Percentiles rank a stretch among this genome's conserved stretches.
phyloP scores from a whole-genome alignment of 2,329 filamentous ascomycete species.

The Plectosphaerella plurivora region DNA sequence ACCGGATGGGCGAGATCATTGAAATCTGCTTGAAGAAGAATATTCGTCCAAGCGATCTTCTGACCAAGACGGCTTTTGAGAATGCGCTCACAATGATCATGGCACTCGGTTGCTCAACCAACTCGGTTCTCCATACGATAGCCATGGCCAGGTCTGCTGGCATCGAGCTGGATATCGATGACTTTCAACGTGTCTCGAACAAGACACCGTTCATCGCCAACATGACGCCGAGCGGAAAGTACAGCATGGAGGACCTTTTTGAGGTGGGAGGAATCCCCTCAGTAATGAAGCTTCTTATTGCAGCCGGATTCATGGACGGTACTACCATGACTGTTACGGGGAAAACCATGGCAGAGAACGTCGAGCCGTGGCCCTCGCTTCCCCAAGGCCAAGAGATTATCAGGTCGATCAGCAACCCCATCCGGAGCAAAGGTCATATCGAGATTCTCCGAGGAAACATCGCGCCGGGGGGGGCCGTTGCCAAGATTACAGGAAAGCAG shows the following conservation, averaged over 20 bases:
- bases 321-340: slow-evolving; percentile 77
- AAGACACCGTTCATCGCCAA: slow-evolving; percentile 84
- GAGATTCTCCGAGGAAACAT: slow-evolving; percentile 85
- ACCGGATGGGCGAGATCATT: slow-evolving; percentile 75
- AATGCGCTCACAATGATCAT: slow-evolving; percentile 89
- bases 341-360: slow-evolving; percentile 77
- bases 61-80: slow-evolving; percentile 77
- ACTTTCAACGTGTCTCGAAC: slow-evolving; percentile 75
- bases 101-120: slow-evolving; percentile 86
- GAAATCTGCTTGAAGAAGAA: slow-evolving; percentile 74
- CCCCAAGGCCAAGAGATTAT: slow-evolving; percentile 79
- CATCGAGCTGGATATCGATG: slow-evolving; percentile 71
- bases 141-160: slow-evolving; percentile 86
- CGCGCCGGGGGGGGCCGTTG: slow-evolving; percentile 82
- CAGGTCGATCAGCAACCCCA: slow-evolving; percentile 63
- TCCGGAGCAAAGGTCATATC: slow-evolving; percentile 82
- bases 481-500: slow-evolving; percentile 96
- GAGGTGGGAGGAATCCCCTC: slow-evolving; percentile 79
- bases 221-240: slow-evolving; percentile 76
- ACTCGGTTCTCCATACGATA: slow-evolving; percentile 82
- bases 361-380: slow-evolving; percentile 70
- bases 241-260: slow-evolving; percentile 85
- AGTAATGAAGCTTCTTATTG: slow-evolving; percentile 80
- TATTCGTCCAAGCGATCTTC: slow-evolving; percentile 73
- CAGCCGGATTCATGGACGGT: slow-evolving; percentile 72